Evolutionary conservation across 345 rosid species (phyloP), one percentile per base, ranked within the genome.

Genomic region (Anastatica hierochuntica): DNA sequence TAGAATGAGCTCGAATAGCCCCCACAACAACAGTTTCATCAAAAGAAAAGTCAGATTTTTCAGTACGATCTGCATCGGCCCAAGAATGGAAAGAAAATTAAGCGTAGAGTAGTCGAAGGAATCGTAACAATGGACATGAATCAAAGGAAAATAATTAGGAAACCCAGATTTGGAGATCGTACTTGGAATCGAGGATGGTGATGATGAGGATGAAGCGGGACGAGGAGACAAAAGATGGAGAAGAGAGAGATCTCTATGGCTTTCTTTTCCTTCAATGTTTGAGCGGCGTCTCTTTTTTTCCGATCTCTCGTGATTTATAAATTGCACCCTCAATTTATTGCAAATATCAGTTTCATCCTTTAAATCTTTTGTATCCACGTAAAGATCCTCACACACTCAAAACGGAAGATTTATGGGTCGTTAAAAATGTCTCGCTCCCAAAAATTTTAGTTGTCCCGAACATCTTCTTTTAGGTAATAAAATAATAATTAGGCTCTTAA

Each of bases 211-310:
- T 30, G 53, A 50, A 58, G 58, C 53, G 35, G 23, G 29, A 24
- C 53, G 49, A 10, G 59, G 55, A 58, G 54, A 51, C 54, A 21
- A 21, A 18, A 27, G 26, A 63, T 19, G 31, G 11, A 42, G 14
- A 31, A 41, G 43, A 17, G 41, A 54, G 44, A 65, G 64, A 58
- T n/a, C n/a, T n/a, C n/a, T n/a, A n/a, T n/a, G n/a, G n/a, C n/a
- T n/a, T n/a, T n/a, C n/a, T n/a, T n/a, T n/a, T n/a, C n/a, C n/a
- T n/a, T n/a, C n/a, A n/a, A n/a, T n/a, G 36, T 42, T 65, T 57
- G 27, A 57, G 49, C 70, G 63, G 58, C 70, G 70, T 65, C n/a
- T n/a, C n/a, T n/a, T 44, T 51, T 48, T 49, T 65, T 14, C 53
- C 58, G 39, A 7, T 24, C 27, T 65, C 58, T 57, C 5, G 0